A percentile compares a stretch with the other conserved stretches of the same genome.
Evolutionary conservation across 2,329 filamentous ascomycete genomes (phyloP).

Genomic region (Myriosclerotinia scirpicola): DNA sequence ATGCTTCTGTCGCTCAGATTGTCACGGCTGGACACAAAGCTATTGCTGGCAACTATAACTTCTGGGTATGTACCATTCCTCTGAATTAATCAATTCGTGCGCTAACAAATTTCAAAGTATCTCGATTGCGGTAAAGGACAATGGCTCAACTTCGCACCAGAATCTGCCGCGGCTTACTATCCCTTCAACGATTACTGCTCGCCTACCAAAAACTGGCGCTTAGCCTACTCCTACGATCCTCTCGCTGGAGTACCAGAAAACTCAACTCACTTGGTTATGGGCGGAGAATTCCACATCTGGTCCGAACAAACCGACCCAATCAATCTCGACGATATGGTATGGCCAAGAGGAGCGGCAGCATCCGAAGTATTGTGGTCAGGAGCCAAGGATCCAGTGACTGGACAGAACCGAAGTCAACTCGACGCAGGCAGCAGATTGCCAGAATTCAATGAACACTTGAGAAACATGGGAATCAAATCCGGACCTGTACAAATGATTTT

Average conservation of each 20-base stretch:
- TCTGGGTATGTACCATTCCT: slow-evolving; percentile 58
- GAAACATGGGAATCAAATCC: slow-evolving; percentile 59
- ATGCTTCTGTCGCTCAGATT: slow-evolving; percentile 57
- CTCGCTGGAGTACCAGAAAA: slow-evolving; percentile 60
- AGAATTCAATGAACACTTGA: slow-evolving; percentile 73
- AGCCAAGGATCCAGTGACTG: slow-evolving; percentile 57
- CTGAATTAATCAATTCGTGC: slow-evolving; percentile 7
- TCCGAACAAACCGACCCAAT: slow-evolving; percentile 73
- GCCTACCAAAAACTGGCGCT: slow-evolving; percentile 77
- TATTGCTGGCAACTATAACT: slow-evolving; percentile 74
- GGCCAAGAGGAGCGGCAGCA: slow-evolving; percentile 73
- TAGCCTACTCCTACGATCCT: slow-evolving; percentile 80
- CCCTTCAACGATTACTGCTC: slow-evolving; percentile 81
- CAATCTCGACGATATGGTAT: slow-evolving; percentile 74
- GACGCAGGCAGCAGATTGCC: slow-evolving; percentile 68
- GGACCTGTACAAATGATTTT: slow-evolving; percentile 70
- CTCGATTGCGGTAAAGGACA: slow-evolving; percentile 80
- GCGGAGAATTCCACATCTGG: slow-evolving; percentile 82
- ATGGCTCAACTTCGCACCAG: slow-evolving; percentile 71
- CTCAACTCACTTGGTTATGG: slow-evolving; percentile 67
- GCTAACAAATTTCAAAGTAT: slow-evolving; percentile 52
- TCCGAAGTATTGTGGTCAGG: slow-evolving; percentile 83
- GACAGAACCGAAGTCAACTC: slow-evolving; percentile 69
- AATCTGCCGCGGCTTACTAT: slow-evolving; percentile 54
- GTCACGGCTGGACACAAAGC: slow-evolving; percentile 66